phyloP scores from a whole-genome alignment of 2,329 filamentous ascomycete genomes.

The Madurella mycetomatis region DNA sequence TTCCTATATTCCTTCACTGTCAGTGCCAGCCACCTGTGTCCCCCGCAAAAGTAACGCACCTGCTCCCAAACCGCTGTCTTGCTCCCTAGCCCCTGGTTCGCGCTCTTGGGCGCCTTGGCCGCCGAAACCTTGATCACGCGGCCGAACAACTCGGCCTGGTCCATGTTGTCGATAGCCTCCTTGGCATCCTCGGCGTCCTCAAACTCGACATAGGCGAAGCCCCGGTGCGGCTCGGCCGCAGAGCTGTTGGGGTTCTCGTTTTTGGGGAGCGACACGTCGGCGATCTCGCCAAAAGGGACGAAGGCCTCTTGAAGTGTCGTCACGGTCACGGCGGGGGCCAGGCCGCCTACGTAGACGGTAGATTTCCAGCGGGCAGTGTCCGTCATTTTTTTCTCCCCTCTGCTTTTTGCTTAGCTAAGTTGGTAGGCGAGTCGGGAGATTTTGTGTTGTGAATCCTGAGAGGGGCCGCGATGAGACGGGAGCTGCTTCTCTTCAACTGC shows the following conservation, averaged over 20 bases:
- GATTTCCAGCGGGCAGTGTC: constrained; percentile 81
- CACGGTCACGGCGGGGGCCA: constrained; percentile 72
- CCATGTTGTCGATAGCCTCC: constrained; percentile 99
- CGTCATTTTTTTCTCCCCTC: constrained; percentile 54
- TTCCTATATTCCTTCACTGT: constrained; percentile 57
- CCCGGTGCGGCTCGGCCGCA: constrained; percentile 67
- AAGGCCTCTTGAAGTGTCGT: constrained; percentile 83
- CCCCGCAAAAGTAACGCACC: constrained; percentile 47
- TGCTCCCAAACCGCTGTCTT: constrained; percentile 97
- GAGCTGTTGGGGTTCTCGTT: constrained; percentile 74
- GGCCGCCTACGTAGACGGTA: constrained; percentile 87
- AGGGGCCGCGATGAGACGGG: no score
- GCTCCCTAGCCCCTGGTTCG: constrained; percentile 77
- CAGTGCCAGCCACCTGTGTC: constrained; percentile 8
- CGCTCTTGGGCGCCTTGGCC: constrained; percentile 87
- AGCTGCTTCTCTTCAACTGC: no score
- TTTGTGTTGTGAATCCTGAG: no score
- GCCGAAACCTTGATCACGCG: constrained; percentile 86
- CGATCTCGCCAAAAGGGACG: constrained; percentile 93
- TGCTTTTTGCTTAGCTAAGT: neutral
- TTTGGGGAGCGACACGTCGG: constrained; percentile 85
- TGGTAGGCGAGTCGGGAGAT: no score
- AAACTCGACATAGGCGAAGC: constrained; percentile 96
- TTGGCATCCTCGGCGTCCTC: constrained; percentile 79
- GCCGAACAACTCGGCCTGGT: constrained; percentile 92